Conservation (phyloP, 768 basidiomycete genomes). For the Crucibulum laeve region DNA sequence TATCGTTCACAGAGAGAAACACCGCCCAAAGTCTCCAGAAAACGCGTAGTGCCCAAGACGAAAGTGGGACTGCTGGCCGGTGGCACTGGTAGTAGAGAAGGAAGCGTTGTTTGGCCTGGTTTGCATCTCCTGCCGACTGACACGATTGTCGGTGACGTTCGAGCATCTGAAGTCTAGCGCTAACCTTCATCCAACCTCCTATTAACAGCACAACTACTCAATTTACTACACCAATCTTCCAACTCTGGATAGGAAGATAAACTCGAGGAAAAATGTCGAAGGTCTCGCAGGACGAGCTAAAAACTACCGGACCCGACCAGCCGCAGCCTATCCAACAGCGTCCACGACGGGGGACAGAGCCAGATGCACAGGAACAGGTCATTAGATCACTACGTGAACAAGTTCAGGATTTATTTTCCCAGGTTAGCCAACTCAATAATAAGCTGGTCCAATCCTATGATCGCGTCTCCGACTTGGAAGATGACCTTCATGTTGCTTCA, state of each 20-base stretch:
- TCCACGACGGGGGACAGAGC: conserved; percentile 17
- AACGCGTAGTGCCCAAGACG: neutral
- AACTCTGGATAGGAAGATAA: too few species aligned
- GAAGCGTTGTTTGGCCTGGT: neutral
- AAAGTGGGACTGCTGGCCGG: neutral
- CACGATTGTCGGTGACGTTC: neutral
- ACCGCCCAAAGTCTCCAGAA: neutral
- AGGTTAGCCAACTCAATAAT: conserved; percentile 85
- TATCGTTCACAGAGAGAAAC: too few species aligned
- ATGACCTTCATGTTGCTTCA: conserved; percentile 70
- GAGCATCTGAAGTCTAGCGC: neutral
- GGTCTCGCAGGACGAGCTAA: conserved; percentile 5
- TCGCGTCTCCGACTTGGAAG: conserved; percentile 89
- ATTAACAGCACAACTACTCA: neutral
- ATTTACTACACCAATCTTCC: too few species aligned
- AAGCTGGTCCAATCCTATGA: conserved; percentile 94
- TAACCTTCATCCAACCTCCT: neutral
- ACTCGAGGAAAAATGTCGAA: conserved; percentile 7
- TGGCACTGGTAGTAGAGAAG: neutral
- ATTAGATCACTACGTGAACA: conserved; percentile 78
- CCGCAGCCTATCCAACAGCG: conserved; percentile 3
- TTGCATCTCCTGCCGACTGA: neutral
- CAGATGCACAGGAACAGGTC: conserved; percentile 78
- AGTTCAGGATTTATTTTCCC: conserved; percentile 82
- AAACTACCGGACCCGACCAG: conserved; percentile 3